Conservation (phyloP, 371 early-diverging fungal species). For the Circinella umbellata region DNA sequence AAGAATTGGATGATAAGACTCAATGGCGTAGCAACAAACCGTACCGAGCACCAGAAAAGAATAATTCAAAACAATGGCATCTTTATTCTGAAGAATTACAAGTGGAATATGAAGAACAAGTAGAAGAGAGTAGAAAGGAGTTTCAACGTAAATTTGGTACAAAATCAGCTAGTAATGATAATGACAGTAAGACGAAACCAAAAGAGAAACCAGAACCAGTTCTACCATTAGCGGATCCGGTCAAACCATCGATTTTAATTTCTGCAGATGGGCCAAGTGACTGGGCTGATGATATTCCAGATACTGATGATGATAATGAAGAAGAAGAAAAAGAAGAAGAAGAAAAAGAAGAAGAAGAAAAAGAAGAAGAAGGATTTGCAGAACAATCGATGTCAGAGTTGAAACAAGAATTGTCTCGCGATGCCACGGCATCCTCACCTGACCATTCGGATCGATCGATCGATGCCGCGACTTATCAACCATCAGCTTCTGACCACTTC, state of each 20-base stretch:
- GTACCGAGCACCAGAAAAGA: not conserved
- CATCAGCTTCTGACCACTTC: not conserved
- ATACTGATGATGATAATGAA: not conserved
- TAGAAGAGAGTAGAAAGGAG: constrained; percentile 1
- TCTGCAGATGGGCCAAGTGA: constrained; percentile 14
- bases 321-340: not conserved
- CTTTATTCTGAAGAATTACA: constrained; percentile 6
- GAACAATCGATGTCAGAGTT: not conserved
- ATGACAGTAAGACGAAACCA: not conserved
- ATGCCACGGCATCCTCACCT: not conserved
- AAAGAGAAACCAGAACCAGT: not conserved
- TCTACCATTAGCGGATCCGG: not conserved
- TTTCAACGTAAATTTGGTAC: constrained; percentile 10
- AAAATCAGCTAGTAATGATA: not conserved
- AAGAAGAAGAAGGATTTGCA: not conserved
- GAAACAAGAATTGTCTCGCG: not conserved
- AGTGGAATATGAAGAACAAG: constrained; percentile 8
- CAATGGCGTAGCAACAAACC: not conserved
- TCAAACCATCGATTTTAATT: not conserved
- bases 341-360: not conserved
- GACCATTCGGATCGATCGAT: not conserved
- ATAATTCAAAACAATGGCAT: not conserved
- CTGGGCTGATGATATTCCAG: constrained; percentile 11
- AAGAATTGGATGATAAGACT: not conserved
- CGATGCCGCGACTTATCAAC: not conserved